Evolutionary conservation across 2,329 filamentous ascomycete genomes (phyloP), one percentile per base, ranked within the genome.

Genomic region (Venturia nashicola): DNA sequence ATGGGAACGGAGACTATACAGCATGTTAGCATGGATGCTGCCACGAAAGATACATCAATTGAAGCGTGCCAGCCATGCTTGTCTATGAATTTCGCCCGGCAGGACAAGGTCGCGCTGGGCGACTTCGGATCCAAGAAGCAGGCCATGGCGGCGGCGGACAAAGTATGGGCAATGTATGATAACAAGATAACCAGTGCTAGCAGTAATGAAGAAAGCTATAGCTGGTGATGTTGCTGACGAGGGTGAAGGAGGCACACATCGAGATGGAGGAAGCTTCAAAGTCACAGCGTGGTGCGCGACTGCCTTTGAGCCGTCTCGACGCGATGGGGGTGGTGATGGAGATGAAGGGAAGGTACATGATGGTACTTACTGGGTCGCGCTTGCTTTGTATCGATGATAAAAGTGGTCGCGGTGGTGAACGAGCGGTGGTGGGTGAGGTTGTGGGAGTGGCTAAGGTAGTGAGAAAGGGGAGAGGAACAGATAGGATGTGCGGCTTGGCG

Each of bases 61-160:
- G 36, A 27, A 55, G 55, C 61, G 23, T 63, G 51, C 61, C 61
- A 34, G 46, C 61, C 61, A 63, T 63, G 61, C 20, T 40, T 44
- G 51, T 63, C 61, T 46, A 20, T 39, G 34, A 63, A 27, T 23
- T 48, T 48, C 23, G 40, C 61, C 12, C 27, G 36, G 43, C 36
- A 55, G 5, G 32, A 32, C 23, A 36, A 63, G n/a, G 34, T 39
- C n/a, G 51, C 61, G 23, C 32, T 63, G 51, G 61, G 51, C 12
- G 48, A 2, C 27, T 62, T 42, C 12, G 61, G 43, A 43, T 62
- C 54, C 14, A 62, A 42, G 32, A 62, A 62, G 32, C 6, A 42
- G 27, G 27, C 42, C 61, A 62, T 62, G 61, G 14, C n/a, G 43
- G 59, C 59, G 51, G 32, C 51, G 51, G 27, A 3, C n/a, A 18